Conservation (phyloP, 2,329 filamentous ascomycete species). For the Cryphonectria parasitica region DNA sequence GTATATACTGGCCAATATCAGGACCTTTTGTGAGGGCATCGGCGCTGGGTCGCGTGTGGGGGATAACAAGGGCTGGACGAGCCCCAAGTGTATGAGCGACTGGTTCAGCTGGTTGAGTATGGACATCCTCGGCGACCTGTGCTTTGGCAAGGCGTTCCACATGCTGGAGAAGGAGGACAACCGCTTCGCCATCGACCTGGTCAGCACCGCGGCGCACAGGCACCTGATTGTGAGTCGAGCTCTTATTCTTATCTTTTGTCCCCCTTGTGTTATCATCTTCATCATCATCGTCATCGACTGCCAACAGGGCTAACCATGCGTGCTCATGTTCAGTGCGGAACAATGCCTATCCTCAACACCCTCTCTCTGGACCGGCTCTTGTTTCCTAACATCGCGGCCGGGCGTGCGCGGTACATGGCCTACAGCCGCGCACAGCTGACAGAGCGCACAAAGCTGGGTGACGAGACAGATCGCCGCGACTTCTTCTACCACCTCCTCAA, state of each 20-base stretch:
- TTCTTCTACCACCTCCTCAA: constrained; percentile 78
- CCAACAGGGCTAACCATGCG: neutral
- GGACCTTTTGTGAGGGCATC: constrained; percentile 67
- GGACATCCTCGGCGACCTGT: constrained; percentile 65
- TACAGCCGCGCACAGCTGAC: constrained; percentile 70
- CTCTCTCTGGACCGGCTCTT: constrained; percentile 70
- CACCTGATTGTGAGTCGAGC: constrained; percentile 64
- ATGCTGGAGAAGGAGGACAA: constrained; percentile 64
- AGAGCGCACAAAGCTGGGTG: constrained; percentile 68
- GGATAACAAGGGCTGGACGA: constrained; percentile 62
- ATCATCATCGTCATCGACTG: neutral
- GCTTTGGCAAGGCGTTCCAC: constrained; percentile 65
- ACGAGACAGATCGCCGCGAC: constrained; percentile 69
- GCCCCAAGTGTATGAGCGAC: constrained; percentile 64
- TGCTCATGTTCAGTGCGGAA: constrained; percentile 60
- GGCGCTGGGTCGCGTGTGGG: constrained; percentile 44
- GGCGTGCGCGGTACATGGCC: constrained; percentile 70
- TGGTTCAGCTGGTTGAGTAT: constrained; percentile 66
- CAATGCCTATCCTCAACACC: constrained; percentile 70
- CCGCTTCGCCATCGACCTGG: constrained; percentile 67
- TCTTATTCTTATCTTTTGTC: no score
- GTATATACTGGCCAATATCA: constrained; percentile 67
- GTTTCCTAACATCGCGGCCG: constrained; percentile 68
- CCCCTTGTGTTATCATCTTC: neutral
- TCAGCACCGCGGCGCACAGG: constrained; percentile 69